Percentiles rank a stretch among this genome's conserved stretches.
phyloP scores from a whole-genome alignment of 2,329 filamentous ascomycete species.

The Calcarisporium arbuscula region DNA sequence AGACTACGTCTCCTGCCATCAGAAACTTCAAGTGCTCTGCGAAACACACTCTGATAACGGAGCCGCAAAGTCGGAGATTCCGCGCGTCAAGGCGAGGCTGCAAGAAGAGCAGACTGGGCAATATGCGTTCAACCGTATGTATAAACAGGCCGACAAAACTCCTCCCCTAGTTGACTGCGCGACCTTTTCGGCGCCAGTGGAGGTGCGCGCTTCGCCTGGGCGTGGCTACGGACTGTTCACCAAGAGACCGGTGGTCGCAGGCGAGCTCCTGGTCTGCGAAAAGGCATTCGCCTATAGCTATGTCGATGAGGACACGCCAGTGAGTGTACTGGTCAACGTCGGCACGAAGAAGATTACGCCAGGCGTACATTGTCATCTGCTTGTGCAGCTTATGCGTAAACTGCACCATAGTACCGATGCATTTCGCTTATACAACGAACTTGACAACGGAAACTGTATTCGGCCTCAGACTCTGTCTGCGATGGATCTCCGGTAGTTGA shows the following conservation, averaged over 20 bases:
- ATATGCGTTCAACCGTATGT: constrained; percentile 35
- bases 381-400: constrained; percentile 36
- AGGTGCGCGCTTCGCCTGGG: constrained; percentile 30
- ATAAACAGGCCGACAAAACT: too few species aligned
- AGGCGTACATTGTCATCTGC: constrained; percentile 34
- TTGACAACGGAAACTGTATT: constrained; percentile 34
- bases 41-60: constrained; percentile 27
- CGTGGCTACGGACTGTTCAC: constrained; percentile 47
- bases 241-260: constrained; percentile 36
- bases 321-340: too few species aligned
- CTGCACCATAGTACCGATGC: constrained; percentile 33
- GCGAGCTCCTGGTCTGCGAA: constrained; percentile 48
- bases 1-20: constrained; percentile 28
- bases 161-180: constrained; percentile 47
- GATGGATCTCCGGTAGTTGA: constrained; percentile 38
- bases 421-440: constrained; percentile 23
- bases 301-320: constrained; percentile 13
- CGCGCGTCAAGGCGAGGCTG: constrained; percentile 23
- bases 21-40: constrained; percentile 25
- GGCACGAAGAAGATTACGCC: constrained; percentile 28
- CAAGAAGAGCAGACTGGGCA: constrained; percentile 31
- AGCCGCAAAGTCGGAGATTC: constrained; percentile 20
- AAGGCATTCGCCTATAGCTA: constrained; percentile 44
- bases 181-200: constrained; percentile 36
- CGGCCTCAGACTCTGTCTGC: constrained; percentile 14